Percentiles rank a stretch among this genome's conserved stretches.
Evolutionary conservation across 1,284 basidiomycete genomes (phyloP).

Genomic region (Vanrija sp.): DNA sequence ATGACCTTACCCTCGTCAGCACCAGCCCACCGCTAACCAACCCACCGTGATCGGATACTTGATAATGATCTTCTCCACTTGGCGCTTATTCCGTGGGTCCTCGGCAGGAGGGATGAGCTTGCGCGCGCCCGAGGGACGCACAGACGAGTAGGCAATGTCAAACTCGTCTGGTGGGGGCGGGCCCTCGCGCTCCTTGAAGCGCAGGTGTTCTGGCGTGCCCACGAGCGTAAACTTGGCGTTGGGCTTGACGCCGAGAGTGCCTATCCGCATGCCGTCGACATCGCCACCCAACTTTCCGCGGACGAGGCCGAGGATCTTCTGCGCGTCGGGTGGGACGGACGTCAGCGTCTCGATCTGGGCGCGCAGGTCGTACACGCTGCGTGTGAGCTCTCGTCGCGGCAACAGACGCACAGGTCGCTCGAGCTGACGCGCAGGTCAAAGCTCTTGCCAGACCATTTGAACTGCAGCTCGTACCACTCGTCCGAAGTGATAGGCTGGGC

Average conservation of each 20-base stretch:
- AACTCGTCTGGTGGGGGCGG: conserved; percentile 58
- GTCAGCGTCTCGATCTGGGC: conserved; percentile 62
- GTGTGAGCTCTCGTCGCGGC: neutral
- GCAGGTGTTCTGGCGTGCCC: conserved; percentile 75
- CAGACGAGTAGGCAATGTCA: conserved; percentile 64
- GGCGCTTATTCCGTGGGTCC: conserved; percentile 71
- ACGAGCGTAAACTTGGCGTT: conserved; percentile 74
- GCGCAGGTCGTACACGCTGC: conserved; percentile 47
- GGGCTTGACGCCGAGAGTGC: conserved; percentile 55
- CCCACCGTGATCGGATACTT: conserved; percentile 55
- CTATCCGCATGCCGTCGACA: conserved; percentile 51
- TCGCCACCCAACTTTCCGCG: conserved; percentile 79
- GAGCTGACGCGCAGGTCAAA: conserved; percentile 6
- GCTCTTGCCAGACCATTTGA: conserved; percentile 14
- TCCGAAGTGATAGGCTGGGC: neutral
- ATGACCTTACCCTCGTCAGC: conserved; percentile 57
- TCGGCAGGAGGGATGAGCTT: conserved; percentile 61
- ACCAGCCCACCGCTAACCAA: neutral
- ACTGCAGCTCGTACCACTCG: conserved; percentile 3
- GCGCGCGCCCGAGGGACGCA: conserved; percentile 52
- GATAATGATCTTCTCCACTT: conserved; percentile 67
- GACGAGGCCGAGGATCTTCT: conserved; percentile 66
- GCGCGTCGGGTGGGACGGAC: conserved; percentile 74
- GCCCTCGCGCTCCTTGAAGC: conserved; percentile 67
- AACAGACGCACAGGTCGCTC: conserved; percentile 11